Evolutionary conservation across 768 basidiomycete genomes (phyloP), one percentile per base, ranked within the genome.

Genomic region (Aureoboletus auriporus): DNA sequence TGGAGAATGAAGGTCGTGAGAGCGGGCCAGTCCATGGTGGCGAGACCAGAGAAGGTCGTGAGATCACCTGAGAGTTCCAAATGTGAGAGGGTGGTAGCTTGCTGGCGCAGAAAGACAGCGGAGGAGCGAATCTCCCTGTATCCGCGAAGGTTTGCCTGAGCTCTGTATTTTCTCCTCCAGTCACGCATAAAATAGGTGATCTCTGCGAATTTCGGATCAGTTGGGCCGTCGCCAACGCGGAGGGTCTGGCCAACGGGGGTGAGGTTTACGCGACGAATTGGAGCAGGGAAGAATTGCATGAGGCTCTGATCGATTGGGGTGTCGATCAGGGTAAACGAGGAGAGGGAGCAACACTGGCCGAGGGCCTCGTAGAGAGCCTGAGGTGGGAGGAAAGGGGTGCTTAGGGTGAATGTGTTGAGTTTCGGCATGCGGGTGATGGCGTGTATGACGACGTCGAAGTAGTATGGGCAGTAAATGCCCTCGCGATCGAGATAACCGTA

Each of bases 281-380:
- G 44, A 2, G 50, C 52, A 26, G 65, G 59, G 47, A 43, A 68
- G 42, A 67, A 61, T 4, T 65, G 64, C 52, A 59, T 54, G 44
- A 67, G 59, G 47, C 65, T 67, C 23, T 67, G 68, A 52, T 69
- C 66, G 53, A 68, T 63, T 26, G 67, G 67, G 1, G 67, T 68
- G 55, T 70, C 67, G 50, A 65, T 51, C 37, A 67, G 51, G 2
- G 58, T 54, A 20, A 68, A 59, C 1, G 67, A 49, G 40, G 52
- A 53, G 16, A 68, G 61, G 8, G 58, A 60, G 10, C 33, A 49
- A 47, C 64, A 69, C 16, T 56, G 59, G 17, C 59, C 61, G 10
- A 68, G 52, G 0, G 63, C 57, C 37, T 59, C 54, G 30, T 67
- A 67, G 37, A 68, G 53, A 1, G 61, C 51, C 45, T 60, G 56